A percentile compares a stretch with the other conserved stretches of the same genome.
phyloP scores from a whole-genome alignment of 176 grass and related monocot species.

The Carex myosuroides region DNA sequence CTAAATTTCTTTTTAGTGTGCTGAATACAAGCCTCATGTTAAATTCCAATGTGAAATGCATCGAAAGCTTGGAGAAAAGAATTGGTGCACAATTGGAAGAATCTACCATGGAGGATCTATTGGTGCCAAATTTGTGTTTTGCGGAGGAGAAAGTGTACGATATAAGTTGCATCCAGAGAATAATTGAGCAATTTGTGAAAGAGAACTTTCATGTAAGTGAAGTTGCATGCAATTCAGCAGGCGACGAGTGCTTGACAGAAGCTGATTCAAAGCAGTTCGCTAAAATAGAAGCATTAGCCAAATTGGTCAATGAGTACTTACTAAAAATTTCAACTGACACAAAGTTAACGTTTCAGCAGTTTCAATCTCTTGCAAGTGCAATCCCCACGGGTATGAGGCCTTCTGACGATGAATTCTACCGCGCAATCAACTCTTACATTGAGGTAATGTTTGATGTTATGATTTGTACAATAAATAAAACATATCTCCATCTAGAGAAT shows the following conservation, averaged over 20 bases:
- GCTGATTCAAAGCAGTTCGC: constrained; percentile 20
- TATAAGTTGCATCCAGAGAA: constrained; percentile 71
- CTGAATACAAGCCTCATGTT: constrained; percentile 70
- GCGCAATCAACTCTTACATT: constrained; percentile 66
- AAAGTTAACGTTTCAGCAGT: constrained; percentile 78
- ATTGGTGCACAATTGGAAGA: constrained; percentile 81
- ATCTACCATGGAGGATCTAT: constrained; percentile 67
- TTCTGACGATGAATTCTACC: constrained; percentile 72
- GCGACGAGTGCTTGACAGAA: constrained; percentile 31
- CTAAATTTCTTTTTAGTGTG: constrained; percentile 63
- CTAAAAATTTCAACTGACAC: constrained; percentile 62
- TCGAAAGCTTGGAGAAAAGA: constrained; percentile 78
- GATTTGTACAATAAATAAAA: neutral
- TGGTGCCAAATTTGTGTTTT: constrained; percentile 65
- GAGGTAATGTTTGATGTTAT: constrained; percentile 38
- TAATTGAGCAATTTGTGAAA: constrained; percentile 81
- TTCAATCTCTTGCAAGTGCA: constrained; percentile 59
- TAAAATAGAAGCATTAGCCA: constrained; percentile 58
- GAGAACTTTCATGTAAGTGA: constrained; percentile 27
- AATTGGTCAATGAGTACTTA: constrained; percentile 71
- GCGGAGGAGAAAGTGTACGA: constrained; percentile 65
- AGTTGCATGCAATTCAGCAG: constrained; percentile 27
- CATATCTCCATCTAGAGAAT: neutral
- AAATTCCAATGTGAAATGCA: constrained; percentile 61
- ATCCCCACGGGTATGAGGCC: constrained; percentile 57